Evolutionary conservation across 1,139 yeast species (phyloP), one percentile per base, ranked within the genome.

Genomic region (Debaryomycetaceae sp.): DNA sequence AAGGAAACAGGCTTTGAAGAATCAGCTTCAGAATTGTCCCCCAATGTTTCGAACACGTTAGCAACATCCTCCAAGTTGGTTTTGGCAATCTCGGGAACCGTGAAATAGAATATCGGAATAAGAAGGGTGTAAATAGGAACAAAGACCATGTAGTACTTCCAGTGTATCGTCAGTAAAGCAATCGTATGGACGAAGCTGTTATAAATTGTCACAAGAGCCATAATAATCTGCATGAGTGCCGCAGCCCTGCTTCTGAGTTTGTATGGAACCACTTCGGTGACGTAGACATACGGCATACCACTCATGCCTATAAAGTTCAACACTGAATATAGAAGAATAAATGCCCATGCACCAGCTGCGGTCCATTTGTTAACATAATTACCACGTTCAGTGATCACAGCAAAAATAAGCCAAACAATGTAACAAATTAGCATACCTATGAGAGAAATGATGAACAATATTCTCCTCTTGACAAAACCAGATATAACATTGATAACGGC

Each of bases 141-240:
- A 61, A 60, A 80, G 7, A 81, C 82, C 51, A 80, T 78, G 58
- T 81, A 81, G 64, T 79, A 81, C 55, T 76, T 79, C 83, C 84
- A 80, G 37, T 68, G 70, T 50, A 81, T 75, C 34, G 76, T 75
- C 47, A 72, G 80, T 80, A 81, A 74, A 33, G 84, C 86, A 55
- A 81, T 70, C 6, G 85, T 79, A 54, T 79, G 79, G 43, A 79
- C 82, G 56, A 74, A 80, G 37, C 79, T 64, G 45, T 63, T 63
- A 48, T 53, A 62, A 43, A 60, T 43, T 37, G 54, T 45, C 13
- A 57, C 50, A 22, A 56, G 17, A 31, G 66, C 64, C 46, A 61
- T 67, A 24, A 62, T 54, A 35, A 67, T 52, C 41, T 61, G 55
- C 52, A 58, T 57, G 47, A 71, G 54, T 46, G 68, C 68, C 39